Evolutionary conservation across 2,329 filamentous ascomycete species (phyloP), one percentile per base, ranked within the genome.

Genomic region (Sarocladiaceae sp.): DNA sequence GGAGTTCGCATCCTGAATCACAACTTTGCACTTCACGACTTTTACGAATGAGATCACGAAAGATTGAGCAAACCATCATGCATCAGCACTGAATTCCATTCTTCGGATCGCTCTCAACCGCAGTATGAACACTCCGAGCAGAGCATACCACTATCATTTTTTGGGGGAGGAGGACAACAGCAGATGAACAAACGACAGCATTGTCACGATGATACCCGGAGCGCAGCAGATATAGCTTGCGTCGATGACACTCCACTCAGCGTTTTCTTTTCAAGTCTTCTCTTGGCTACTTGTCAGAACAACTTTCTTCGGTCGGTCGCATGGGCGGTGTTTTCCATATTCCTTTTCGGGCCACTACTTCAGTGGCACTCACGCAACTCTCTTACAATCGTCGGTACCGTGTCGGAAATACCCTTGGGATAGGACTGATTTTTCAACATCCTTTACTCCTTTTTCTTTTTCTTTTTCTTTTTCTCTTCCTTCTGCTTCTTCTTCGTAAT

Each of bases 191-290:
- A 28, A 33, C 20, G 44, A 20, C 20, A 31, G 44, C 50, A 58
- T 61, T 59, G 59, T 64, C 58, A 63, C 62, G 61, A 65, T 64
- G 68, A 71, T 71, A 71, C 68, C 68, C 68, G 66, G 68, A 70
- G 66, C 67, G 66, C 67, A 64, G 64, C 59, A 59, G 58, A 61
- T 58, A 63, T 4, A 5, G 15, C 26, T 17, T 26, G 25, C 23
- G 44, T 33, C 62, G 58, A 64, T 58, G 63, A 67, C 65, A 66
- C 63, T 68, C 67, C 67, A 70, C 68, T 68, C 67, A 51, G 39
- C 63, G 63, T 42, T 55, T 53, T 52, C 10, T 53, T 23, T 26
- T n/a, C n/a, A n/a, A n/a, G n/a, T n/a, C n/a, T n/a, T n/a, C 8
- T 22, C 52, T 54, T 57, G 53, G 53, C 54, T 53, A 56, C 36